Evolutionary conservation across 352 stramenopile species (phyloP).

Genomic region (Pythium pyrilobum): DNA sequence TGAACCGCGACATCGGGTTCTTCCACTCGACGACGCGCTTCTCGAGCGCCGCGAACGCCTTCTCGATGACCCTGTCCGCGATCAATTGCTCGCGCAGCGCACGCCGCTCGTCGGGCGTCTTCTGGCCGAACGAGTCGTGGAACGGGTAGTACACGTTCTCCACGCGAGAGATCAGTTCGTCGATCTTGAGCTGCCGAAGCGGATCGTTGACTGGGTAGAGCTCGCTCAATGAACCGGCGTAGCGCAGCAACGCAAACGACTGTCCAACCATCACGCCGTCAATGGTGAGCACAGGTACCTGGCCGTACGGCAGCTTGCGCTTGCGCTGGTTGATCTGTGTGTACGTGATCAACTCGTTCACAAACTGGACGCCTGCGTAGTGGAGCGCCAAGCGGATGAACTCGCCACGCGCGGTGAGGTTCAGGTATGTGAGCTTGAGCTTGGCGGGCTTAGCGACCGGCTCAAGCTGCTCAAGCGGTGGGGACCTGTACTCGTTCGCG

Average conservation of each 20-base stretch:
- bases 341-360: conserved; percentile 21
- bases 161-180: conserved; percentile 38
- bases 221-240: conserved; percentile 18
- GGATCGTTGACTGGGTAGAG: conserved; percentile 1
- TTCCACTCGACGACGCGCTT: conserved; percentile 25
- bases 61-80: conserved; percentile 22
- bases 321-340: conserved; percentile 21
- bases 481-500: conserved; percentile 15
- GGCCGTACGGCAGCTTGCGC: conserved; percentile 18
- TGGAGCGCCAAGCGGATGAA: conserved; percentile 18
- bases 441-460: background rate
- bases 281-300: conserved; percentile 22
- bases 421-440: conserved; percentile 29
- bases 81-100: conserved; percentile 30
- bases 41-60: conserved; percentile 32
- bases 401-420: conserved; percentile 23
- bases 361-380: conserved; percentile 25
- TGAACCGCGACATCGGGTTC: conserved; percentile 13
- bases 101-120: conserved; percentile 22
- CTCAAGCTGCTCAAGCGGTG: too few relatives aligned
- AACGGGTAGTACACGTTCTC: conserved; percentile 24
- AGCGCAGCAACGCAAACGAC: conserved; percentile 16
- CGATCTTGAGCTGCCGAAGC: background rate
- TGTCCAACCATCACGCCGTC: conserved; percentile 9
- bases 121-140: conserved; percentile 19